Evolutionary conservation across 352 stramenopile species (phyloP).

Genomic region (Ophiocytium majus): DNA sequence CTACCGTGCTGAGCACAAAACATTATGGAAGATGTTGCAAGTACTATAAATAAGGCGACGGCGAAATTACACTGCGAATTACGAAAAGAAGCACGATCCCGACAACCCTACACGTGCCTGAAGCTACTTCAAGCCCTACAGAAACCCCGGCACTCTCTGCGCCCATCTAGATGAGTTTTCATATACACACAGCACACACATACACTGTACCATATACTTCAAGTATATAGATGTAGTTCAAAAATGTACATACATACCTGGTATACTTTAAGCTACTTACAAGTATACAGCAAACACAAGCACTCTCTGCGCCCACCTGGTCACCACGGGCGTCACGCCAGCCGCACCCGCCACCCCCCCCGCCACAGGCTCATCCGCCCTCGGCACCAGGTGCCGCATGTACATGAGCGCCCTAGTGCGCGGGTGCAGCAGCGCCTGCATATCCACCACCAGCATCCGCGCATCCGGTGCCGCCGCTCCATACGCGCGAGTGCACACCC

Average conservation of each 20-base stretch:
- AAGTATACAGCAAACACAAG: not conserved
- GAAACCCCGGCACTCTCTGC: too few species aligned
- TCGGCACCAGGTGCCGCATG: not conserved
- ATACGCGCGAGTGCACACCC: not conserved
- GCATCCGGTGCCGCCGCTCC: not conserved
- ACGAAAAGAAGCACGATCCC: too few species aligned
- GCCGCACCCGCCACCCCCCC: not conserved
- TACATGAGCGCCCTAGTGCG: not conserved
- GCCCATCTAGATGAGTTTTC: too few species aligned
- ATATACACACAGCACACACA: not conserved
- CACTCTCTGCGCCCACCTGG: not conserved
- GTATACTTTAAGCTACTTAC: not conserved
- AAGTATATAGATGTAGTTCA: not conserved
- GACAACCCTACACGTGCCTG: too few species aligned
- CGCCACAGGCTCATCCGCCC: not conserved
- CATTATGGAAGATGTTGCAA: too few species aligned
- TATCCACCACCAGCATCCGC: not conserved
- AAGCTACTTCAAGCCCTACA: too few species aligned
- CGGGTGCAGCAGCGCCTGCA: constrained; percentile 17
- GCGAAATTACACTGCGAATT: too few species aligned
- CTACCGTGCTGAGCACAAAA: too few species aligned
- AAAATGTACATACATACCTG: not conserved
- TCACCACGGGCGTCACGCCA: not conserved
- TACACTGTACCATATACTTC: too few species aligned
- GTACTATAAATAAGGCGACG: too few species aligned